Evolutionary conservation across 2,329 filamentous ascomycete genomes (phyloP).

Genomic region (Gnomoniopsis smithogilvyi): DNA sequence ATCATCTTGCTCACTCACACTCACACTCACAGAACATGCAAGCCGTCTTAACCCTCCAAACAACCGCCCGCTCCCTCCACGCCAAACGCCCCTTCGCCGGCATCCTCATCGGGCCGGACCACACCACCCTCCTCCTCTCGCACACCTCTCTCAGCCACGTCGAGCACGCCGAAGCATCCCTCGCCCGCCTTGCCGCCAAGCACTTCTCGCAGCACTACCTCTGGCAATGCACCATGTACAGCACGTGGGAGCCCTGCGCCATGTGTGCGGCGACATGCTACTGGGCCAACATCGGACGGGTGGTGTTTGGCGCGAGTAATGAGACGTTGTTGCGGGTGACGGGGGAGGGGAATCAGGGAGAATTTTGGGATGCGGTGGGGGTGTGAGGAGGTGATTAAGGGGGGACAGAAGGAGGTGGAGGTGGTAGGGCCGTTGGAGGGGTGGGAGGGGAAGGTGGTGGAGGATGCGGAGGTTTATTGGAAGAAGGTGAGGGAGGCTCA

Average conservation of each 20-base stretch:
- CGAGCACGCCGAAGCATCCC: slow-evolving; percentile 48
- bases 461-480: slow-evolving; percentile 46
- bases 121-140: slow-evolving; percentile 42
- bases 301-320: slow-evolving; percentile 49
- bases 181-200: slow-evolving; percentile 44
- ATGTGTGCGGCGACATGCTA: slow-evolving; percentile 41
- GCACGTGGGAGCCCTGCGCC: slow-evolving; percentile 53
- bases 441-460: slow-evolving; percentile 40
- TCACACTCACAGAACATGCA: slow-evolving; percentile 6
- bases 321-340: slow-evolving; percentile 41
- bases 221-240: slow-evolving; percentile 45
- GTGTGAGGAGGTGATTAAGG: slow-evolving; percentile 43
- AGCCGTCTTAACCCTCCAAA: slow-evolving; percentile 8
- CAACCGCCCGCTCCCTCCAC: slow-evolving; percentile 7
- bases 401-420: slow-evolving; percentile 45
- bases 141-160: slow-evolving; percentile 51
- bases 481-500: slow-evolving; percentile 24
- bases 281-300: slow-evolving; percentile 51
- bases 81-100: slow-evolving; percentile 29
- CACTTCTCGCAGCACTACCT: slow-evolving; percentile 47
- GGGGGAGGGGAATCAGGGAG: slow-evolving; percentile 44
- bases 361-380: slow-evolving; percentile 51
- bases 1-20: not conserved
- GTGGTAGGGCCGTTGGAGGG: slow-evolving; percentile 44
- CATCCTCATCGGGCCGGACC: slow-evolving; percentile 45